Percentiles rank a stretch among this genome's conserved stretches.
These are phyloP conservation scores for Scheffersomyces stipitis DNA, from an alignment of 805 yeast species.

Conservation along the genomic window DNA sequence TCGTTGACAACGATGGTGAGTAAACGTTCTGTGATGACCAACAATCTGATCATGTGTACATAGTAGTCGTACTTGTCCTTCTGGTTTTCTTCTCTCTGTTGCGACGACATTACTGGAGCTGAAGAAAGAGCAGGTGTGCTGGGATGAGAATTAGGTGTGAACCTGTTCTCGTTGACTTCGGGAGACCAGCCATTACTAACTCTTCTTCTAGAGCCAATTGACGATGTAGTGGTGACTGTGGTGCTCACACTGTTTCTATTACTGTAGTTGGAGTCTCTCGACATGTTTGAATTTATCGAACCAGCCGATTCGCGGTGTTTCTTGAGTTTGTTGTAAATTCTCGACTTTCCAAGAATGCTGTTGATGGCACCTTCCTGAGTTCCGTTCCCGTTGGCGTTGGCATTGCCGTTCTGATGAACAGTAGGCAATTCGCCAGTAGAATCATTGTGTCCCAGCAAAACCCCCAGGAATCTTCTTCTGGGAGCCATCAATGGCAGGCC, in stretches of 20 bases:
- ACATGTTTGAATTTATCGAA: constrained; percentile 23
- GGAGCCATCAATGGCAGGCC: constrained; percentile 1
- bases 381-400: neutral
- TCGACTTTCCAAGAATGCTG: constrained; percentile 30
- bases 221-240: constrained; percentile 16
- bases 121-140: constrained; percentile 8
- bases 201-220: constrained; percentile 21
- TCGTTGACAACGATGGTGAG: constrained; percentile 6
- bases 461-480: neutral
- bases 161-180: constrained; percentile 7
- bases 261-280: constrained; percentile 13
- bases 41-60: constrained; percentile 22
- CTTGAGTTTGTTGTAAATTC: constrained; percentile 35
- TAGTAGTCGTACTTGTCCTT: constrained; percentile 36
- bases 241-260: constrained; percentile 21
- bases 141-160: neutral
- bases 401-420: neutral
- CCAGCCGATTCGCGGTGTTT: constrained; percentile 37
- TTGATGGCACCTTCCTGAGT: constrained; percentile 16
- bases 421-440: neutral
- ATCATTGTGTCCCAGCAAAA: neutral
- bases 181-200: constrained; percentile 6
- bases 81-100: constrained; percentile 30
- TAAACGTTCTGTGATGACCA: constrained; percentile 12
- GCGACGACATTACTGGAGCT: constrained; percentile 11